Conservation (phyloP, 1,284 basidiomycete species). For the Malassezia dermatis region DNA sequence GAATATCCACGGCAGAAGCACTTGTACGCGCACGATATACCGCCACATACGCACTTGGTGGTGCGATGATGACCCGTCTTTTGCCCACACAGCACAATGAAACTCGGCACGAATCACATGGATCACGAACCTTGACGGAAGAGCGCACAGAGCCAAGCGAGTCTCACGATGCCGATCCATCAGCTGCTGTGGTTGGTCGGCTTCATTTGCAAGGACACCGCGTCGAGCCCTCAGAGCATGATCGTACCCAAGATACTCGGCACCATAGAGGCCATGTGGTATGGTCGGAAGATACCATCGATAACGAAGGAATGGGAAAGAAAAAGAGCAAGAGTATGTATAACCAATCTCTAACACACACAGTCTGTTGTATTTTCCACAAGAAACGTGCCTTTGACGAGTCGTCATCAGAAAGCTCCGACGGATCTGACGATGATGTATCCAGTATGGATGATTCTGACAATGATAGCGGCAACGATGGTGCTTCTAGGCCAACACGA, state of each 20-base stretch:
- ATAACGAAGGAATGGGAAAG: constrained; percentile 37
- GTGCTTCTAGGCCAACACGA: not conserved
- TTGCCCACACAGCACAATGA: not conserved
- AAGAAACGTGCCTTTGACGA: constrained; percentile 42
- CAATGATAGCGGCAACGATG: not conserved
- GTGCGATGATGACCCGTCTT: not conserved
- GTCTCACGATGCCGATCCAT: not conserved
- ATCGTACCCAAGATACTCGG: not conserved
- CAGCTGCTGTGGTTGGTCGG: not conserved
- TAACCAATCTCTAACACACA: not conserved
- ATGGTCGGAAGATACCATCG: constrained; percentile 38
- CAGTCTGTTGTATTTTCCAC: constrained; percentile 46
- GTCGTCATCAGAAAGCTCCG: constrained; percentile 24
- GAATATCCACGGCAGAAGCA: not conserved
- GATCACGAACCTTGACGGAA: constrained; percentile 4
- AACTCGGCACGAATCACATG: constrained; percentile 2
- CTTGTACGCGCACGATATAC: not conserved
- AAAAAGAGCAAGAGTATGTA: constrained; percentile 42
- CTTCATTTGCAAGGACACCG: not conserved
- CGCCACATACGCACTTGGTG: not conserved
- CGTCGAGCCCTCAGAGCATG: not conserved
- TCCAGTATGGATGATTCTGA: constrained; percentile 1
- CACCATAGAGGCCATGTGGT: constrained; percentile 20
- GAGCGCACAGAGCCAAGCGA: not conserved
- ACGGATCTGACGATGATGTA: not conserved